Base-by-base conservation (phyloP, 2,329 filamentous ascomycete genomes). In the Bipolaris bicolor region DNA sequence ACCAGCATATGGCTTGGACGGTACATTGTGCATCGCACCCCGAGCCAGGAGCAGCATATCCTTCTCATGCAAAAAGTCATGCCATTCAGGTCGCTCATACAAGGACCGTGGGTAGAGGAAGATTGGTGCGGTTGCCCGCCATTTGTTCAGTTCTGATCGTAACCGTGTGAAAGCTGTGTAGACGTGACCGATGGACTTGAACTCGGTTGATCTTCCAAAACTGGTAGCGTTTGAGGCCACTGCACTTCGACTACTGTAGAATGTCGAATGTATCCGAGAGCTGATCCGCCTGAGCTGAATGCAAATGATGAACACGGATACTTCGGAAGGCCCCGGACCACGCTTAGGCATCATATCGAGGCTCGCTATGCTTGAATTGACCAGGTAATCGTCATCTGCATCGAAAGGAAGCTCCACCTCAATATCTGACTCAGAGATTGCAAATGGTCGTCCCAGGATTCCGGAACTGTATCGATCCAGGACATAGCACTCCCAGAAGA, bases 401-500 rank as follows among this genome's bases (percentile, higher is more conserved):
- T 78, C 67, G 5, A 71, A 67, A 0, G 78, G 78, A 18, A 80
- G 68, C 3, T 60, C 61, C 7, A 78, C 67, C 2, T 68, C 62
- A 24, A 81, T 79, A 18, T 78, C 76, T 16, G 65, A 55, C 50
- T 81, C 79, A 1, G 71, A 63, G 5, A 81, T 78, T 0, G 79
- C 76, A 53, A 79, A 79, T 0, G 78, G 79, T 1, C 79, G 75
- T 33, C 73, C 75, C 0, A 81, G 65, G 1, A 76, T 78, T 0
- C 72, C 74, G 1, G 79, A 81, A 56, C 76, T 80, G 41, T 81
- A 80, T 16, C 78, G 67, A 54, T 80, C 78, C 13, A 80, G 75
- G n/a, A 80, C 70, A 49, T 81, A 81, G 59, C 76, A 79, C 37
- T 78, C 71, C 79, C 79, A 81, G 58, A 81, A 82, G 0, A 81